These are phyloP conservation scores for Emericellopsis atlantica DNA, from an alignment of 2,329 filamentous ascomycete genomes.

Conservation along the genomic window DNA sequence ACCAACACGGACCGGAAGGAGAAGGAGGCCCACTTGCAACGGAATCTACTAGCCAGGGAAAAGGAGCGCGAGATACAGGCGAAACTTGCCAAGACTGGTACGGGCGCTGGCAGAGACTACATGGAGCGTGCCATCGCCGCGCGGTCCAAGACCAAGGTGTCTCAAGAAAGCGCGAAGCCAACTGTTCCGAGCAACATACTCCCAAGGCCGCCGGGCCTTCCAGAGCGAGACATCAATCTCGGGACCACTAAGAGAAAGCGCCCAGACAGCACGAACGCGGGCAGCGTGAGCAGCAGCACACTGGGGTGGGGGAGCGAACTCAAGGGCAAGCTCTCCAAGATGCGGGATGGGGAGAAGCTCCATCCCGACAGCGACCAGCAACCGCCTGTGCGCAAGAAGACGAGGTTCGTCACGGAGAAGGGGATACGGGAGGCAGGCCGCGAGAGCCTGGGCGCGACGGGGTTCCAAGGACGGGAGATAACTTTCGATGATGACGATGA, in stretches of 20 bases:
- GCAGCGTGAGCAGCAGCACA: slow-evolving; percentile 11
- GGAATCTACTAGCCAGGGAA: slow-evolving; percentile 52
- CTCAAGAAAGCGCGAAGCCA: no score
- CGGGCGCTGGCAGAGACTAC: slow-evolving; percentile 58
- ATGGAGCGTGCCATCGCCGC: slow-evolving; percentile 29
- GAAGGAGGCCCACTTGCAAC: slow-evolving; percentile 52
- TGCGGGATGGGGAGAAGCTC: slow-evolving; percentile 48
- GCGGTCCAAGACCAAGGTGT: slow-evolving; percentile 2
- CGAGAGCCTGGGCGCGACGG: slow-evolving; percentile 50
- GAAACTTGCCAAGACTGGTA: slow-evolving; percentile 51
- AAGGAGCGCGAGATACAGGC: slow-evolving; percentile 62
- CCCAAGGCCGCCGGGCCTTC: slow-evolving; percentile 1
- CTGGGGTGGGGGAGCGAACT: slow-evolving; percentile 47
- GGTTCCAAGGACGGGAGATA: slow-evolving; percentile 16
- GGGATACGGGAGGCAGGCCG: slow-evolving; percentile 67
- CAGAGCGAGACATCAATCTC: slow-evolving; percentile 35
- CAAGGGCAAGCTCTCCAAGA: slow-evolving; percentile 42
- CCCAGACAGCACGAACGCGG: slow-evolving; percentile 29
- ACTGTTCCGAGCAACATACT: no score
- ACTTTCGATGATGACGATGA: slow-evolving; percentile 31
- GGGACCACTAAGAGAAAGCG: slow-evolving; percentile 52
- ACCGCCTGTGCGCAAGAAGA: slow-evolving; percentile 54
- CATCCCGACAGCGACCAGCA: slow-evolving; percentile 10
- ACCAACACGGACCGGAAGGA: slow-evolving; percentile 45
- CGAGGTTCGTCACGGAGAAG: slow-evolving; percentile 65